phyloP scores from a whole-genome alignment of 768 basidiomycete genomes.

The Crepidotus variabilis region DNA sequence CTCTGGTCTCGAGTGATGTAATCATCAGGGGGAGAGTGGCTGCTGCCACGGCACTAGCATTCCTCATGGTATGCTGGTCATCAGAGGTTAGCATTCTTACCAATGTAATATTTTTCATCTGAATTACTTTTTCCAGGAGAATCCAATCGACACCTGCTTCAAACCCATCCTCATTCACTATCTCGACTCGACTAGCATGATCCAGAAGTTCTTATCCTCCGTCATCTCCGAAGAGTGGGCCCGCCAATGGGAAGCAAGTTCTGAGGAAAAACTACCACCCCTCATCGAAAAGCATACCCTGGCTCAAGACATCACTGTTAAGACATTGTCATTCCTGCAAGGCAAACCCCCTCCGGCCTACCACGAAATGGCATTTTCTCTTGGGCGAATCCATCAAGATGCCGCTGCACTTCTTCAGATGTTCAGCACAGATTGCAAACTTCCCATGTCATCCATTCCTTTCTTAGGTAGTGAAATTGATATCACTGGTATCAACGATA shows the following conservation, averaged over 20 bases:
- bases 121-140: conserved; percentile 15
- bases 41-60: conserved; percentile 73
- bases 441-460: conserved; percentile 77
- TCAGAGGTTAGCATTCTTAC: conserved; percentile 37
- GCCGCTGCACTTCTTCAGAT: conserved; percentile 77
- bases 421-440: conserved; percentile 84
- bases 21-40: conserved; percentile 79
- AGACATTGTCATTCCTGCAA: conserved; percentile 72
- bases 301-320: conserved; percentile 64
- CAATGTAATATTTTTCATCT: not conserved
- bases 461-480: conserved; percentile 75
- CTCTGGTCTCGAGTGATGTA: conserved; percentile 72
- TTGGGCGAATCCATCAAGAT: conserved; percentile 77
- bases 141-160: conserved; percentile 61
- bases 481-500: conserved; percentile 57
- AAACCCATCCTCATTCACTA: conserved; percentile 76
- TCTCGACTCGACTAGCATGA: conserved; percentile 82
- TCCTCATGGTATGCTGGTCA: conserved; percentile 67
- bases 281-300: conserved; percentile 57
- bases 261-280: conserved; percentile 17
- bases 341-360: conserved; percentile 73
- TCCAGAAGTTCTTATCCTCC: conserved; percentile 85
- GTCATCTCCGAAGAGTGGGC: conserved; percentile 94
- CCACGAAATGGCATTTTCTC: conserved; percentile 84
- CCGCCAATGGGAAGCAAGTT: conserved; percentile 37